Conservation (phyloP, 345 rosid genomes). For the Theobroma cacao region DNA sequence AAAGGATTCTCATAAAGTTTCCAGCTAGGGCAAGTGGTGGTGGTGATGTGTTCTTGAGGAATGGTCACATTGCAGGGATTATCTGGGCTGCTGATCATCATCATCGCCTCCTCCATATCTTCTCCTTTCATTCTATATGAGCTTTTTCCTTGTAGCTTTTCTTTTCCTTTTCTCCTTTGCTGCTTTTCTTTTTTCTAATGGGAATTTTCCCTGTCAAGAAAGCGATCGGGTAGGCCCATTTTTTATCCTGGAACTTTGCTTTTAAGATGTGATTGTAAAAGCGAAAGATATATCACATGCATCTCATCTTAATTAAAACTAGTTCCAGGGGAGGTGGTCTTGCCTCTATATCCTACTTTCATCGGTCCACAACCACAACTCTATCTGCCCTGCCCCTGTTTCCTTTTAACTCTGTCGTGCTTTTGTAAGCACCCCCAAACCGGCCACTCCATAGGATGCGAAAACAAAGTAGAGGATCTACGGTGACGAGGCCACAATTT, state of each 20-base stretch:
- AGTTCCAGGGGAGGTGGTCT: slow-evolving; percentile 12
- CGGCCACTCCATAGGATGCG: neutral
- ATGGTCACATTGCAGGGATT: slow-evolving; percentile 23
- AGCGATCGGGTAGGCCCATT: slow-evolving; percentile 38
- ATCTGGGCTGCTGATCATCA: slow-evolving; percentile 44
- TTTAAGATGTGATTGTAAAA: slow-evolving; percentile 42
- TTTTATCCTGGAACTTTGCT: slow-evolving; percentile 28
- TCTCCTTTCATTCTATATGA: slow-evolving; percentile 24
- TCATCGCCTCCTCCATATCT: slow-evolving; percentile 41
- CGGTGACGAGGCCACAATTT: neutral
- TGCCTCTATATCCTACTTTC: neutral
- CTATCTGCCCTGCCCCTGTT: neutral
- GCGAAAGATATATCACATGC: slow-evolving; percentile 46
- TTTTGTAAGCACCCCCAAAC: neutral
- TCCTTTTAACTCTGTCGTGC: neutral
- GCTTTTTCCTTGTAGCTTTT: neutral
- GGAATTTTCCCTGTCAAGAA: slow-evolving; percentile 32
- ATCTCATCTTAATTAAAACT: slow-evolving; percentile 19
- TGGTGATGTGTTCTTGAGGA: slow-evolving; percentile 33
- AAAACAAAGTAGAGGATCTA: neutral
- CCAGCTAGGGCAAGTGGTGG: slow-evolving; percentile 58
- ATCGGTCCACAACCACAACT: neutral
- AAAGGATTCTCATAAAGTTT: slow-evolving; percentile 74
- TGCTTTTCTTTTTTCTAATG: slow-evolving; percentile 23
- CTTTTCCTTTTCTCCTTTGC: slow-evolving; percentile 10